Base-by-base conservation (phyloP, 108 stramenopile genomes). In the Pseudonitzschia multistriata region DNA sequence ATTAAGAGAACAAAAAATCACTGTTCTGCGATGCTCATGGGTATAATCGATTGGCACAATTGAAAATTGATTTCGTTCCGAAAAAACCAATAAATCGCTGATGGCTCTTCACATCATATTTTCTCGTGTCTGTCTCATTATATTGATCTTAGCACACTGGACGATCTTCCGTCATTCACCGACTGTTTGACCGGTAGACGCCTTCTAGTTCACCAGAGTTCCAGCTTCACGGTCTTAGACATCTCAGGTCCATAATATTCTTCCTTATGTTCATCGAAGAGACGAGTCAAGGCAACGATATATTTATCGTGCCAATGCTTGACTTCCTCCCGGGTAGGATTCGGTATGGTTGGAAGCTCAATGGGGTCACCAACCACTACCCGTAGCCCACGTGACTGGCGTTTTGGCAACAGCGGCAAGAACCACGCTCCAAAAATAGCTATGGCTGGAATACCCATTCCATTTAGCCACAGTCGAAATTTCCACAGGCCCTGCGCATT, bases 201-300 rank as follows among this genome's bases (percentile, higher is more conserved):
- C 21, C 22, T 37, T 3, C 25, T 13, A 42, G 13, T 10, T 64
- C 42, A 87, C 86, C 86, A 87, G 34, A 87, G 34, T 66, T 87
- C 86, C 33, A 87, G 53, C 65, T 87, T 82, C 14, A 57, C 54
- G 5, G 33, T 56, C 67, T 85, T 79, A 21, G 73, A 81, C 25
- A 62, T 37, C 25, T 77, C 73, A 5, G 63, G 11, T 45, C 83
- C 85, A 62, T 86, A 89, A 19, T 79, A 81, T 31, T 29, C 71
- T 61, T 83, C 83, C 56, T 88, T 88, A 78, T 88, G 74, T n/a
- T 77, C 72, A 19, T 85, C 84, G 60, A 76, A 91, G 24, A 88
- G 65, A 48, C 71, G 59, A 55, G 49, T 73, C 60, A 91, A 67
- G 13, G 77, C 79, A 28, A 60, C 48, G 25, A 91, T 74, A 67